phyloP scores from a whole-genome alignment of 2,329 filamentous ascomycete species.

The Curvularia verruculosa region DNA sequence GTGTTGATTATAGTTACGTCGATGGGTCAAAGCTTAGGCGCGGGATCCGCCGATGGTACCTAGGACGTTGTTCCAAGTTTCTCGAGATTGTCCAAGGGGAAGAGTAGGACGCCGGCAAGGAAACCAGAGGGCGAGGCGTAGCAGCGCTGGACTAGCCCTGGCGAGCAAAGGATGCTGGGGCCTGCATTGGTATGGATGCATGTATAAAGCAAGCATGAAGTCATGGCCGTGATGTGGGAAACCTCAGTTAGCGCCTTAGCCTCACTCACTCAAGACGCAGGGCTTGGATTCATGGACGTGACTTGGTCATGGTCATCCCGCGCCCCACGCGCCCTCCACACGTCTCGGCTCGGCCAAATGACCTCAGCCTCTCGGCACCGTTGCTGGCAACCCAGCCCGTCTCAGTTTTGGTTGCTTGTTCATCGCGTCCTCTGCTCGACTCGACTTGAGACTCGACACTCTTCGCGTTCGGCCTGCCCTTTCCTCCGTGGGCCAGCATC shows the following conservation, averaged over 20 bases:
- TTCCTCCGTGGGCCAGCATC: slow-evolving; percentile 1
- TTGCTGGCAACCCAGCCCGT: slow-evolving; percentile 19
- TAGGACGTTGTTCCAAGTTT: neutral
- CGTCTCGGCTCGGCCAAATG: slow-evolving; percentile 25
- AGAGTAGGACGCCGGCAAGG: neutral
- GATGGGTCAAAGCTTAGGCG: slow-evolving; percentile 9
- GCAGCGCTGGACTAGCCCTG: slow-evolving; percentile 7
- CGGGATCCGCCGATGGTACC: slow-evolving; percentile 11
- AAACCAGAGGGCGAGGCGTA: neutral
- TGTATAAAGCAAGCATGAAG: neutral
- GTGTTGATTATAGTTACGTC: slow-evolving; percentile 20
- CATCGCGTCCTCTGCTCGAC: slow-evolving; percentile 12
- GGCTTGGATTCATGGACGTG: slow-evolving; percentile 17
- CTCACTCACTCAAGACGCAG: slow-evolving; percentile 15
- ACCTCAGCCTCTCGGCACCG: slow-evolving; percentile 33
- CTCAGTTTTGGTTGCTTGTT: slow-evolving; percentile 10
- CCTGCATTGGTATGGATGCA: too few species aligned
- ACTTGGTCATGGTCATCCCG: slow-evolving; percentile 25
- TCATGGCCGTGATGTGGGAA: slow-evolving; percentile 7
- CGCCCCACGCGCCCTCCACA: slow-evolving; percentile 23
- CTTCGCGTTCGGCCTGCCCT: slow-evolving; percentile 3
- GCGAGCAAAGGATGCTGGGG: slow-evolving; percentile 3
- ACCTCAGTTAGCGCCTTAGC: slow-evolving; percentile 29
- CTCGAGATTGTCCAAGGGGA: neutral
- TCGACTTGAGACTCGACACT: neutral